phyloP scores from a whole-genome alignment of 768 basidiomycete species.

The Suillus bovinus region DNA sequence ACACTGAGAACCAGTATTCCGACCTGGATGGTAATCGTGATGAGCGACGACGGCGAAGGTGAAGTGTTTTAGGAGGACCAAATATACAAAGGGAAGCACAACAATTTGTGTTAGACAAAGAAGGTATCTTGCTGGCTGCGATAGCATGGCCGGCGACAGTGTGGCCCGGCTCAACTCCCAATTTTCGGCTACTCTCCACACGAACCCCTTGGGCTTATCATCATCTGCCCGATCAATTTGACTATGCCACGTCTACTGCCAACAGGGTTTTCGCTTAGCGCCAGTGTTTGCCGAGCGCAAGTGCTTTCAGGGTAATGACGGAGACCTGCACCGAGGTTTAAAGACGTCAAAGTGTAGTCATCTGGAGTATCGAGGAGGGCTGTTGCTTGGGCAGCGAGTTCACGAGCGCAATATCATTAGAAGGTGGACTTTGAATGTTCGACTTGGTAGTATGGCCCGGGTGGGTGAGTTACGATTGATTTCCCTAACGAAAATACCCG shows the following conservation, averaged over 20 bases:
- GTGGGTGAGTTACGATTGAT: background rate
- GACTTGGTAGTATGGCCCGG: constrained; percentile 14
- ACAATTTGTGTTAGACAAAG: too few species aligned
- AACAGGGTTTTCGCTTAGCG: constrained; percentile 87
- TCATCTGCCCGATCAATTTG: constrained; percentile 64
- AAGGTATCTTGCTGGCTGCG: constrained; percentile 61
- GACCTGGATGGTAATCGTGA: too few species aligned
- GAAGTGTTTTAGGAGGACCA: too few species aligned
- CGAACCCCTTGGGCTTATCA: constrained; percentile 61
- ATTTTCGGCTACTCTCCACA: constrained; percentile 86
- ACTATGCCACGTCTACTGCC: constrained; percentile 68
- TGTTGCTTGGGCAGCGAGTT: constrained; percentile 50
- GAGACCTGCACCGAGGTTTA: constrained; percentile 52
- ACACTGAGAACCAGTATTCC: too few species aligned
- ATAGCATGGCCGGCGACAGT: constrained; percentile 46
- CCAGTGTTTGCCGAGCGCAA: constrained; percentile 83
- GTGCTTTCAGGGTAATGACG: constrained; percentile 60
- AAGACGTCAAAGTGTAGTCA: constrained; percentile 53
- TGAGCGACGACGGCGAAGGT: too few species aligned
- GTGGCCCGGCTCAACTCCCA: constrained; percentile 65
- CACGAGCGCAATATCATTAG: constrained; percentile 41
- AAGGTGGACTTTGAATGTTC: constrained; percentile 20
- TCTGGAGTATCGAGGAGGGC: constrained; percentile 41
- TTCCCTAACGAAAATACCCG: constrained; percentile 78
- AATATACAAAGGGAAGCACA: too few species aligned